A percentile compares a stretch with the other conserved stretches of the same genome.
Evolutionary conservation across 1,139 yeast genomes (phyloP).

Genomic region (Candida glucosophila): DNA sequence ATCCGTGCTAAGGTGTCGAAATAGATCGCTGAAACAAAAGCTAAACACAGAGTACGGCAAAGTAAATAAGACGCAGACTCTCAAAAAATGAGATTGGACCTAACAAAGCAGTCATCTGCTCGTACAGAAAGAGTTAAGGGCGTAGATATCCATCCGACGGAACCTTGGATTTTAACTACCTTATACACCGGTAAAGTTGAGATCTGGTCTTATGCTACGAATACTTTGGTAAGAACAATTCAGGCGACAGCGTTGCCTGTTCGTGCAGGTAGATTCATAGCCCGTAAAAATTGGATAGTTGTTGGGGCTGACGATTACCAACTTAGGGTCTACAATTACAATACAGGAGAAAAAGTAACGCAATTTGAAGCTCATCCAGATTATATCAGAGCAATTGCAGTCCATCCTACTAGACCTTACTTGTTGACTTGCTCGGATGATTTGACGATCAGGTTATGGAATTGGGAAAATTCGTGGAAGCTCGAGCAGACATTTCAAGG

Average conservation of each 20-base stretch:
- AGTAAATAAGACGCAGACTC: too few species aligned
- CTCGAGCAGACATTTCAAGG: conserved; percentile 89
- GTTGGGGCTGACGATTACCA: conserved; percentile 96
- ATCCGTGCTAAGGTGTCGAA: conserved; percentile 4
- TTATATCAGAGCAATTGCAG: conserved; percentile 85
- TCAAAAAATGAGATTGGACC: conserved; percentile 40
- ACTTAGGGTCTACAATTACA: conserved; percentile 85
- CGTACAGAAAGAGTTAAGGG: conserved; percentile 97
- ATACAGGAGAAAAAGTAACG: conserved; percentile 87
- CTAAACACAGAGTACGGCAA: too few species aligned
- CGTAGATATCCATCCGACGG: conserved; percentile 94
- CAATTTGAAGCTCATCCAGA: conserved; percentile 99
- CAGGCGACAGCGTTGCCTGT: conserved; percentile 94
- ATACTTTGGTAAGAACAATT: conserved; percentile 37
- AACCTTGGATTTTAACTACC: conserved; percentile 92
- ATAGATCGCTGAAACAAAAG: too few species aligned
- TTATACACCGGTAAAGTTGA: conserved; percentile 80
- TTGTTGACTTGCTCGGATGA: conserved; percentile 89
- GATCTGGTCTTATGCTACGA: conserved; percentile 89
- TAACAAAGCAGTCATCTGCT: conserved; percentile 67
- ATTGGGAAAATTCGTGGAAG: conserved; percentile 93
- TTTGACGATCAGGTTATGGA: conserved; percentile 87
- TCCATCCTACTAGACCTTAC: conserved; percentile 89
- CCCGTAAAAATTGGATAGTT: conserved; percentile 95
- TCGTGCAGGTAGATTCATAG: conserved; percentile 89